Base-by-base conservation (phyloP, 805 yeast genomes). In the Pichia cabralensis region DNA sequence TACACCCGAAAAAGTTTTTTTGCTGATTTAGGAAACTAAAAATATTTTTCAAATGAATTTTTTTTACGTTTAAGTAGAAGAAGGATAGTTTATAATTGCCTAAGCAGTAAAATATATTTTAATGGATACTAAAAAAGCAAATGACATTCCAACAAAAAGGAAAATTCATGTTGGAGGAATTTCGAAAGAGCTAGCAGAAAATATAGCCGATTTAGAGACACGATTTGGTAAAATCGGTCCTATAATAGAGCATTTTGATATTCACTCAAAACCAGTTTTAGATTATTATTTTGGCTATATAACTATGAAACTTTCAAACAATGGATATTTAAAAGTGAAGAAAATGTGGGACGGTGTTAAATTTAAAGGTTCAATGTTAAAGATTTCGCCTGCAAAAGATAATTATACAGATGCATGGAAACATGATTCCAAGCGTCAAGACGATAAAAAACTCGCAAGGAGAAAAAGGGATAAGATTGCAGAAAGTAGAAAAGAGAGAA, bases 301-400 rank as follows among this genome's bases (percentile, higher is more conserved):
- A 1, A 74, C 80, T 16, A 60, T 89, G 55, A 57, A 62, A n/a
- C 54, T 78, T 10, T 53, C 65, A 1, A 61, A 64, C 3, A 55
- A 58, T 15, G 61, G 65, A 23, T 73, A 67, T 35, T 58, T 56
- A 1, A 70, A 69, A 30, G 56, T 89, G 33, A 67, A 68, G 38
- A 53, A 59, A 6, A 62, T 80, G 1, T 67, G 83, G 43, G 71
- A 84, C 51, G 92, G 88, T 21, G 71, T 80, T 2, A 70, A 69
- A 18, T 89, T 68, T 57, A 84, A 81, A 67, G 95, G 94, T 3
- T 65, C 79, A 18, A 72, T 67, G 34, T 55, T 89, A 23, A 62
- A 64, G 3, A 58, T 89, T 8, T 74, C 68, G 34, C 53, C 60
- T 29, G 96, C 96, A 3, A 72, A 67, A 44, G 75, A 75, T 0